Conservation (phyloP, 2,329 filamentous ascomycete species). For the Laburnicola sp. region DNA sequence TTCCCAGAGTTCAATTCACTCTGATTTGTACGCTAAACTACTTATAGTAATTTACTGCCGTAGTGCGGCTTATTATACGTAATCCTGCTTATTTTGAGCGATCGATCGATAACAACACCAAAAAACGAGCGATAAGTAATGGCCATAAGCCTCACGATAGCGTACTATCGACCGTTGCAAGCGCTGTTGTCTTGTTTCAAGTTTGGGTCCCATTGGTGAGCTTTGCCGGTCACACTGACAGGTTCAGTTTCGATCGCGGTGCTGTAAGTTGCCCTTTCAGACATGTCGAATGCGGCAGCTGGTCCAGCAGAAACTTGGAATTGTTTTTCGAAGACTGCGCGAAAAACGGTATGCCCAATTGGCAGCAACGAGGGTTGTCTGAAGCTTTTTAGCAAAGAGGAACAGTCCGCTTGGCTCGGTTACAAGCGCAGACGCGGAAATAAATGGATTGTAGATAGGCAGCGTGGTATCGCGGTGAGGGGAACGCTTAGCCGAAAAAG, state of each 20-base stretch:
- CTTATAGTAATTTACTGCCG: no score
- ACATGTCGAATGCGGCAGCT: no score
- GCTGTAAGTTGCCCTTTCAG: slow-evolving; percentile 5
- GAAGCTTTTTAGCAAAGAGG: neutral
- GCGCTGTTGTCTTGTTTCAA: slow-evolving; percentile 19
- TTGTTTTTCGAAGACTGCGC: neutral
- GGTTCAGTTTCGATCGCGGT: slow-evolving; percentile 10
- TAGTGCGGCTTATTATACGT: no score
- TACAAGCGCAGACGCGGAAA: slow-evolving; percentile 1
- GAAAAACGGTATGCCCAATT: neutral
- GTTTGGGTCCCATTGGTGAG: slow-evolving; percentile 30
- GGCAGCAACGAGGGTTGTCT: neutral
- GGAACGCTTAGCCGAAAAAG: slow-evolving; percentile 11
- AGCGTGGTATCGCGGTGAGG: slow-evolving; percentile 5
- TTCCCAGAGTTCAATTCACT: no score
- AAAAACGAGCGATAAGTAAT: no score
- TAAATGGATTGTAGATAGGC: neutral
- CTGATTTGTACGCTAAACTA: no score
- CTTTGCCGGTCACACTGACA: slow-evolving; percentile 13
- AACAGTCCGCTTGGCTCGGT: neutral
- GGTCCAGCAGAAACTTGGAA: neutral
- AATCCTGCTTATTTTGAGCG: no score
- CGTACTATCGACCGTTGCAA: no score
- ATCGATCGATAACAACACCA: no score
- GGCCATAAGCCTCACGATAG: no score